phyloP scores from a whole-genome alignment of 345 rosid genomes.

The Rhizophora apiculata region DNA sequence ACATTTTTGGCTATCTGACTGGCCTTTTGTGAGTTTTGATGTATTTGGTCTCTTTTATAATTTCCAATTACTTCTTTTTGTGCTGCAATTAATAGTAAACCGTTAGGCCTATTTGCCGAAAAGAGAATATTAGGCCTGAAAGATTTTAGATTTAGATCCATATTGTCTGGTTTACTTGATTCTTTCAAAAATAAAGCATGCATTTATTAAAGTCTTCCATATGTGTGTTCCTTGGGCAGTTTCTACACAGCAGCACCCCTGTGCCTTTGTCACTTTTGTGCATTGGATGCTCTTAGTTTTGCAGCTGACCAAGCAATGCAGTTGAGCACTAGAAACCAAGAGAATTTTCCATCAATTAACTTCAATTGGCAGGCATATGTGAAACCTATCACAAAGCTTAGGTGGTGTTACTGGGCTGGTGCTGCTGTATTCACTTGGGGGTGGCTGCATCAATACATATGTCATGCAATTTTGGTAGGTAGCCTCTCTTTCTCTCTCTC shows the following conservation, averaged over 20 bases:
- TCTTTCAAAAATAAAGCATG: neutral
- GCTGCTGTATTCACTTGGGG: conserved; percentile 62
- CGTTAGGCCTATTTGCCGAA: too few species aligned
- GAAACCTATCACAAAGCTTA: conserved; percentile 33
- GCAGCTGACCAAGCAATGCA: neutral
- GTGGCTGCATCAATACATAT: conserved; percentile 62
- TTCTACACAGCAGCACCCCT: conserved; percentile 19
- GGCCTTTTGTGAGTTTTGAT: conserved; percentile 22
- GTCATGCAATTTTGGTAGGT: conserved; percentile 62
- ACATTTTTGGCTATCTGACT: conserved; percentile 16
- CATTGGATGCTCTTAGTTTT: neutral
- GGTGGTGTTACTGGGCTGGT: conserved; percentile 61
- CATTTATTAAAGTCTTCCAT: neutral
- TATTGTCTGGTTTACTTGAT: neutral
- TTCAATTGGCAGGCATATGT: neutral
- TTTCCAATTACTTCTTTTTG: neutral
- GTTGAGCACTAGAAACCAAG: neutral
- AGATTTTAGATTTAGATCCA: too few species aligned
- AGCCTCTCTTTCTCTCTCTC: neutral
- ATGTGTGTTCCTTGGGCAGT: conserved; percentile 7
- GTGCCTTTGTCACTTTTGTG: conserved; percentile 9
- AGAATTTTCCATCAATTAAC: neutral
- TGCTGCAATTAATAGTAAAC: neutral
- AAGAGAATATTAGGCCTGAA: too few species aligned
- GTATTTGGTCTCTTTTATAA: neutral